Evolutionary conservation across 495 filamentous ascomycete genomes (phyloP).

Genomic region (Aspergillus asperescens): DNA sequence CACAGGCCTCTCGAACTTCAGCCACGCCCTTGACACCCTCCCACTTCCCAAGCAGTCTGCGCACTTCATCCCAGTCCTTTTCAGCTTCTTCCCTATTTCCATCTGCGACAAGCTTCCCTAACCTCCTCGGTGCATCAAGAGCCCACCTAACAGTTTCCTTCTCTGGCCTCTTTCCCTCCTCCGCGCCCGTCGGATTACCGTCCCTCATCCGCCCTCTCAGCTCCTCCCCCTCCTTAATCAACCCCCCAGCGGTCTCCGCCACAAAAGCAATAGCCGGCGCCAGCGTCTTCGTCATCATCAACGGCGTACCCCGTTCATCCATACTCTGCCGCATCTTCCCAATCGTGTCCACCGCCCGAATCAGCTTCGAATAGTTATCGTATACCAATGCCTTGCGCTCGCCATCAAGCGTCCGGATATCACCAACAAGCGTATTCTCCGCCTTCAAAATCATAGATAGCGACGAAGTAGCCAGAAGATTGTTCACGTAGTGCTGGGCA

Average conservation of each 20-base stretch:
- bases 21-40: constrained; percentile 55
- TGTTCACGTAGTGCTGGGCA: constrained; percentile 40
- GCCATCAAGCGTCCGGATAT: constrained; percentile 85
- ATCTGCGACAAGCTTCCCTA: constrained; percentile 44
- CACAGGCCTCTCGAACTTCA: constrained; percentile 56
- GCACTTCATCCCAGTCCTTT: constrained; percentile 53
- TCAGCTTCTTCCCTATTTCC: constrained; percentile 52
- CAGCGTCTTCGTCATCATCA: constrained; percentile 57
- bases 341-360: constrained; percentile 92
- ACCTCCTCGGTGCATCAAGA: constrained; percentile 50
- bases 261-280: constrained; percentile 75
- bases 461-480: constrained; percentile 49
- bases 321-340: constrained; percentile 55
- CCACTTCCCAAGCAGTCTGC: constrained; percentile 47
- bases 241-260: constrained; percentile 64
- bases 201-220: constrained; percentile 32
- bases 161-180: constrained; percentile 44
- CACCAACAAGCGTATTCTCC: constrained; percentile 52
- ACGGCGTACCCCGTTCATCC: constrained; percentile 42
- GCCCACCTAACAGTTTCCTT: constrained; percentile 69
- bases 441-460: constrained; percentile 59
- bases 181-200: constrained; percentile 28
- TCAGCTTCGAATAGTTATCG: constrained; percentile 96
- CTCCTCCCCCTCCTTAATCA: constrained; percentile 53
- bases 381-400: constrained; percentile 96